These are phyloP conservation scores for Hericium erinaceus DNA, from an alignment of 768 basidiomycete genomes.

Conservation along the genomic window DNA sequence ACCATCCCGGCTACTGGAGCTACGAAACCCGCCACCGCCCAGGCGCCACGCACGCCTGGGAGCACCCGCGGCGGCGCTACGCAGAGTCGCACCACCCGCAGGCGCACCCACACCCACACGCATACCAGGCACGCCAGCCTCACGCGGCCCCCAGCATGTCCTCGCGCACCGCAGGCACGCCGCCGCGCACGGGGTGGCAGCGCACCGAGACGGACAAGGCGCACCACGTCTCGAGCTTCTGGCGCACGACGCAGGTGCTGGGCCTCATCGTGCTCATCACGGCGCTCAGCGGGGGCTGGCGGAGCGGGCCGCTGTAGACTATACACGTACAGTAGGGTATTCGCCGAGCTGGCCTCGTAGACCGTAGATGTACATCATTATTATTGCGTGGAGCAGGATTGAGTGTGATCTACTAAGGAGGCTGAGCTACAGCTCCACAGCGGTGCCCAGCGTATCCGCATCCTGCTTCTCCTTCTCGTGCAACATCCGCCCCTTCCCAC, in stretches of 20 bases:
- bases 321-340: no score
- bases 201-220: conserved; percentile 8
- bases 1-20: conserved; percentile 11
- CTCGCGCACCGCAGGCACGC: not conserved
- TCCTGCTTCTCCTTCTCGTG: conserved; percentile 45
- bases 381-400: not conserved
- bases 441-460: conserved; percentile 10
- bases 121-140: not conserved
- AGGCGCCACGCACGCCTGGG: conserved; percentile 31
- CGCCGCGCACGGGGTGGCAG: conserved; percentile 10
- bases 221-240: conserved; percentile 9
- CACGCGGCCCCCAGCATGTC: not conserved
- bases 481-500: conserved; percentile 68
- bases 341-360: no score
- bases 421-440: not conserved
- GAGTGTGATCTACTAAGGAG: not conserved
- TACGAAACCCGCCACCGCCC: conserved; percentile 23
- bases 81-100: conserved; percentile 24
- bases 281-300: conserved; percentile 2
- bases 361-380: not conserved
- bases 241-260: conserved; percentile 10
- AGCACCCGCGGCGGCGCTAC: conserved; percentile 9
- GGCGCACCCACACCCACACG: conserved; percentile 5
- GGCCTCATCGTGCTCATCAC: conserved; percentile 9
- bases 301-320: no score